Conservation (phyloP, 352 stramenopile species). For the Phytophthora citricola region DNA sequence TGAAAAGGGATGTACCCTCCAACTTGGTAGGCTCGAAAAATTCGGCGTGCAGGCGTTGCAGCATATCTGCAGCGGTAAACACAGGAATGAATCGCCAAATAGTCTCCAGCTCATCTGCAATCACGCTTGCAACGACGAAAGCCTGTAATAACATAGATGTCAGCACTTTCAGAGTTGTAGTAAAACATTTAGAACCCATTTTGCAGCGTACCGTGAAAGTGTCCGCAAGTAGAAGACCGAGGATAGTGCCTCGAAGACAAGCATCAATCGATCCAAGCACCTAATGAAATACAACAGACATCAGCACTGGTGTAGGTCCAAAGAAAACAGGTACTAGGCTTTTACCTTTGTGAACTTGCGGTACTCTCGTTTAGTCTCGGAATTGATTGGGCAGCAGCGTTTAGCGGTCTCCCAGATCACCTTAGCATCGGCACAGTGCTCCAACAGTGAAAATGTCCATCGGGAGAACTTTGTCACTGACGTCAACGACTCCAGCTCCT, state of each 20-base stretch:
- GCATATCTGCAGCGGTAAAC: constrained; percentile 79
- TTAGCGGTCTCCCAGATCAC: constrained; percentile 90
- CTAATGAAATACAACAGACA: constrained; percentile 26
- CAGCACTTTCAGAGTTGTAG: constrained; percentile 3
- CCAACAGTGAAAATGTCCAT: constrained; percentile 88
- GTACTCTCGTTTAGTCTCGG: constrained; percentile 87
- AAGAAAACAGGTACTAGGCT: neutral
- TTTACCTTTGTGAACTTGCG: constrained; percentile 88
- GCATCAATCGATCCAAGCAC: constrained; percentile 86
- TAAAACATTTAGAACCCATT: neutral
- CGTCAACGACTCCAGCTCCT: constrained; percentile 79
- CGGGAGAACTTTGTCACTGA: constrained; percentile 87
- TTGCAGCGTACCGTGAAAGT: constrained; percentile 71
- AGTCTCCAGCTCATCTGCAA: constrained; percentile 64
- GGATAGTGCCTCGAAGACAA: constrained; percentile 82
- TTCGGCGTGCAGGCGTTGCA: constrained; percentile 77
- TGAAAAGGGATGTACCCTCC: constrained; percentile 69
- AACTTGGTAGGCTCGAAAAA: constrained; percentile 76
- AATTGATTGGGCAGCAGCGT: constrained; percentile 85
- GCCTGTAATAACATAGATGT: constrained; percentile 42
- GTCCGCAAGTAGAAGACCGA: constrained; percentile 84
- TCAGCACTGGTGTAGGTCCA: no score
- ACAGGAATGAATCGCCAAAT: constrained; percentile 85
- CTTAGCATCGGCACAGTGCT: constrained; percentile 86
- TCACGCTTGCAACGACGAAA: constrained; percentile 88